Evolutionary conservation across 176 grass and related monocot species (phyloP).

Genomic region (Dendrocalamus sinicus): DNA sequence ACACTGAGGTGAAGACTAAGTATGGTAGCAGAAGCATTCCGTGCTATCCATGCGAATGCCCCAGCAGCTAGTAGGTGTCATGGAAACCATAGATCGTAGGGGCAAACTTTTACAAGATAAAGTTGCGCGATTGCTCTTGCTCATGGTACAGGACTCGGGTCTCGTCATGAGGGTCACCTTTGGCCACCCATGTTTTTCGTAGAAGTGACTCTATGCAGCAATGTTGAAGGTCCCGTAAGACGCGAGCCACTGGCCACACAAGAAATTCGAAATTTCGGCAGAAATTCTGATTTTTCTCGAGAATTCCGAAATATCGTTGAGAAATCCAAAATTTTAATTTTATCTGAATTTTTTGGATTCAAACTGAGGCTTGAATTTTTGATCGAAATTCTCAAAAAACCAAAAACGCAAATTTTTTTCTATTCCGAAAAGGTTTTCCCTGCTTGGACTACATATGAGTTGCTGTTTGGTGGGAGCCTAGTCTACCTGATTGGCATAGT

Average conservation of each 20-base stretch:
- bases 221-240: neutral
- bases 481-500: slow-evolving; percentile 4
- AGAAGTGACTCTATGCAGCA: neutral
- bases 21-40: neutral
- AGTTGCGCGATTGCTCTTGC: slow-evolving; percentile 36
- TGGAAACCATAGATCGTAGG: slow-evolving; percentile 40
- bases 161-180: slow-evolving; percentile 38
- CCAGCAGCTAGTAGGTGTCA: neutral
- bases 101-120: slow-evolving; percentile 35
- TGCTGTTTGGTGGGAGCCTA: neutral
- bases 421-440: no score
- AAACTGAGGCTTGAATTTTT: no score
- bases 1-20: neutral
- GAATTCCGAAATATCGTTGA: no score
- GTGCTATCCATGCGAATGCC: slow-evolving; percentile 1
- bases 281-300: no score
- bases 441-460: slow-evolving; percentile 3
- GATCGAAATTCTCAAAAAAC: no score
- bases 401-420: no score
- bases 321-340: no score
- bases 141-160: slow-evolving; percentile 36
- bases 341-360: no score
- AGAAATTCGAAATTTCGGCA: no score
- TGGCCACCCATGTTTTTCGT: neutral
- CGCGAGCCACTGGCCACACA: neutral